Evolutionary conservation across 2,329 filamentous ascomycete genomes (phyloP), one percentile per base, ranked within the genome.

Genomic region (Cladosporium halotolerans): DNA sequence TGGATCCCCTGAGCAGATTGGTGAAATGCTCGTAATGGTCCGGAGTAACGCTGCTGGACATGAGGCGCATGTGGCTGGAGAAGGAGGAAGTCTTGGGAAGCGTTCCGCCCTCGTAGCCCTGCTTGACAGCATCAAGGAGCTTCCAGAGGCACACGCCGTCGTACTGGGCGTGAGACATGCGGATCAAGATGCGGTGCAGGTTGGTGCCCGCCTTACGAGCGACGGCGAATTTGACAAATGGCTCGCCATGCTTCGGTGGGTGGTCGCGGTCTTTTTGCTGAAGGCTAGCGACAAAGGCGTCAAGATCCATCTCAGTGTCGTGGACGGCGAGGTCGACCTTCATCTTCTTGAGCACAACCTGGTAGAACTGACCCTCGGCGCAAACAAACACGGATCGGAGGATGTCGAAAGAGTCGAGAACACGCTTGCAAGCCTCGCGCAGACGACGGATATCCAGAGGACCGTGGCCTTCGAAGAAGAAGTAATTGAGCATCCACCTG

Each of bases 321-420:
- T 58, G 45, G 3, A 59, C 49, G 2, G 56, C 69, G 33, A 61
- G 53, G 10, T 73, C 52, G 70, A 67, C 44, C 69, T 71, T 11
- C 63, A 66, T 7, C 66, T 72, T 31, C 72, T 68, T 42, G 64
- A 66, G 16, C 64, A 69, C 3, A 72, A 79, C 45, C 68, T 75
- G 19, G 63, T 64, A 52, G 73, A 75, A 8, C 68, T 67, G 23
- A 75, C 68, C 18, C 76, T 66, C 54, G 72, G 72, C 2, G 0
- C 71, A 65, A 2, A 77, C 69, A 52, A 83, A 83, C 0, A 76
- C 73, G 0, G 81, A 81, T 18, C 79, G 76, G 7, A 84, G 70
- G 28, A 79, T 77, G 68, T 73, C 64, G 78, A 57, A 57, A 9
- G 55, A 50, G 33, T 60, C 53, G 13, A 54, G 28, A 31, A 61